These are phyloP conservation scores for Diutina pseudorugosa DNA, from an alignment of 1,139 yeast genomes.

Conservation along the genomic window DNA sequence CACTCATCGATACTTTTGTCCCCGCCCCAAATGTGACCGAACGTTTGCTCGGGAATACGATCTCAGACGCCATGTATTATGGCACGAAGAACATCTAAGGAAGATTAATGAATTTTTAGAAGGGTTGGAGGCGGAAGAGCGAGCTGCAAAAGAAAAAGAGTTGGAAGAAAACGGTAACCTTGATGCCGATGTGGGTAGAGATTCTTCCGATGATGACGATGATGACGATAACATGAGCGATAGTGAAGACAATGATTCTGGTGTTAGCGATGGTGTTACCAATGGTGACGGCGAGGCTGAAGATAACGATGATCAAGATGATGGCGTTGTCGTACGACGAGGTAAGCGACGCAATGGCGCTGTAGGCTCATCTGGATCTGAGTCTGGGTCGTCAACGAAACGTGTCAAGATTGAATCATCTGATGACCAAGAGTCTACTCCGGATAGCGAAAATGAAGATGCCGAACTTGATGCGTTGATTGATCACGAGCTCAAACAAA, in stretches of 20 bases:
- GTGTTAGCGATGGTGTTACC: constrained; percentile 20
- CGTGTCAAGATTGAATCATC: neutral
- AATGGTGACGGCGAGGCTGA: constrained; percentile 9
- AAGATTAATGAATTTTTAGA: constrained; percentile 22
- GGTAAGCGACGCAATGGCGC: constrained; percentile 27
- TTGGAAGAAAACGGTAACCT: neutral
- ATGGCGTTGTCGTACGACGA: constrained; percentile 23
- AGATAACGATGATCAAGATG: constrained; percentile 5
- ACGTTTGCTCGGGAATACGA: constrained; percentile 36
- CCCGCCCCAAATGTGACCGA: constrained; percentile 34
- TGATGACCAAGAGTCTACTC: neutral
- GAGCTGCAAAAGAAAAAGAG: neutral
- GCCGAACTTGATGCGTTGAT: constrained; percentile 1
- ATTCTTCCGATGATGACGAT: constrained; percentile 18
- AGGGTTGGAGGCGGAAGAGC: constrained; percentile 13
- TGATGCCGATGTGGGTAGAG: constrained; percentile 12
- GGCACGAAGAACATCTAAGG: constrained; percentile 36
- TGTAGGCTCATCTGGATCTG: neutral
- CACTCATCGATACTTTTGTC: constrained; percentile 27
- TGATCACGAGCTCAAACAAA: neutral
- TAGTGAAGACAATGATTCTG: constrained; percentile 18
- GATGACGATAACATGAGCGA: neutral
- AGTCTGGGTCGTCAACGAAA: neutral
- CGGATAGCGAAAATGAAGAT: neutral
- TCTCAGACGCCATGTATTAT: constrained; percentile 36